Conservation (phyloP, 768 basidiomycete species). For the Russula brevipes region DNA sequence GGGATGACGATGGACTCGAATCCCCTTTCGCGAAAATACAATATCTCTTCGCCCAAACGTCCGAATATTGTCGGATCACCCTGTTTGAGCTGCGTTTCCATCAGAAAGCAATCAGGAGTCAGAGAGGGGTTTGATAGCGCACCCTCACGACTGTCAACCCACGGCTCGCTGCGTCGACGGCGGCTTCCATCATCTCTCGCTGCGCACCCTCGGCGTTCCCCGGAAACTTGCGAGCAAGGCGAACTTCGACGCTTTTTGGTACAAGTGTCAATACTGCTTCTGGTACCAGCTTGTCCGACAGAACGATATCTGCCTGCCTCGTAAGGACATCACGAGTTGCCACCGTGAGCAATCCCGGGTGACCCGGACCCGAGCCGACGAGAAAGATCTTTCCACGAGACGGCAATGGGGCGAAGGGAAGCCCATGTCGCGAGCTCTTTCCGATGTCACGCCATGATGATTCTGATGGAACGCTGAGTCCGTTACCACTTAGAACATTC, state of each 20-base stretch:
- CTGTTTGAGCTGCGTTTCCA: conserved; percentile 71
- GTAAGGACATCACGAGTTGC: conserved; percentile 81
- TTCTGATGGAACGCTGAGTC: conserved; percentile 24
- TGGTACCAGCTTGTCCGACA: conserved; percentile 96
- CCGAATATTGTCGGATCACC: conserved; percentile 96
- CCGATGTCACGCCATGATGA: conserved; percentile 7
- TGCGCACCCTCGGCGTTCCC: conserved; percentile 96
- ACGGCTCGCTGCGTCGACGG: conserved; percentile 70
- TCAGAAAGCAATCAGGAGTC: conserved; percentile 1
- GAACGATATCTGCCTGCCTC: conserved; percentile 74
- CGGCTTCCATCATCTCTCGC: conserved; percentile 89
- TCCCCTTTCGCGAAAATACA: conserved; percentile 84
- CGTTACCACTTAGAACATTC: conserved; percentile 46
- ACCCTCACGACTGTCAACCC: conserved; percentile 88
- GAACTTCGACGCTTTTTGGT: conserved; percentile 62
- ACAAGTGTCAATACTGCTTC: conserved; percentile 81
- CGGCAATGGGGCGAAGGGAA: conserved; percentile 28
- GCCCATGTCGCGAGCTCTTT: conserved; percentile 26
- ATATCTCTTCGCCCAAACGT: conserved; percentile 88
- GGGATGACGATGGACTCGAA: conserved; percentile 83
- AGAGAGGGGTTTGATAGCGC: conserved; percentile 29
- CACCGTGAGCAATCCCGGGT: conserved; percentile 85
- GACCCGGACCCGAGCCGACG: conserved; percentile 93
- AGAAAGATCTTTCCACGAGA: conserved; percentile 72
- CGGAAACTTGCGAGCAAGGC: conserved; percentile 95